Evolutionary conservation across 2,329 filamentous ascomycete genomes (phyloP), one percentile per base, ranked within the genome.

Genomic region (Ophiocordyceps polyrhachis-furcata): DNA sequence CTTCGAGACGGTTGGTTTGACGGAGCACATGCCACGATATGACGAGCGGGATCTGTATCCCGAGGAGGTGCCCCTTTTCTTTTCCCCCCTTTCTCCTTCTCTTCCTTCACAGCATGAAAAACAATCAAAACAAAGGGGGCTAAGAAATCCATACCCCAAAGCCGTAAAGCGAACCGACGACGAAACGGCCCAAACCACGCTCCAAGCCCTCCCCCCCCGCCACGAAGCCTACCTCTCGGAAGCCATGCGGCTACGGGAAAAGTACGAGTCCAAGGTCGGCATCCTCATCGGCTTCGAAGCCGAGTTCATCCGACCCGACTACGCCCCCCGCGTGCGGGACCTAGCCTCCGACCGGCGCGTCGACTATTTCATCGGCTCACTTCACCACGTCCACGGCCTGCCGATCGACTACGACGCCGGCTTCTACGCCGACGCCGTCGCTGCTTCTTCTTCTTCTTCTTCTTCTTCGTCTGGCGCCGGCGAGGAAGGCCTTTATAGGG

Each of bases 21-120:
- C 88, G 1, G 91, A 98, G 64, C 91, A 98, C 63, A 96, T 98
- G 77, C 87, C 89, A 8, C 81, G 89, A 31, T 75, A 77, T 42
- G 66, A 76, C 43, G 61, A 70, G 32, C 67, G 73, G 46, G 89
- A 98, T 63, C 72, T 93, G 44, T 98, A 98, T 59, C 91, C 91
- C 0, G 89, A 93, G 67, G 91, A 98, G 68, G 80, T 83, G 50
- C 53, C 51, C 49, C 31, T 23, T 23, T 23, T 23, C 21, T 23
- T 23, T 4, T 23, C 21, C 29, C 25, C 46, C 41, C 21, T 23
- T 23, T 8, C 4, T 28, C 31, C 31, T 6, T 17, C 17, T 28
- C 42, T 43, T 19, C 29, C n/a, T 25, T 25, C 23, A 25, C 4
- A 25, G 23, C 23, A 25, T 5, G 23, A 25, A 25, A 25, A 25